Evolutionary conservation across 2,329 filamentous ascomycete genomes (phyloP).

Genomic region (Ceratocystis huliohia): DNA sequence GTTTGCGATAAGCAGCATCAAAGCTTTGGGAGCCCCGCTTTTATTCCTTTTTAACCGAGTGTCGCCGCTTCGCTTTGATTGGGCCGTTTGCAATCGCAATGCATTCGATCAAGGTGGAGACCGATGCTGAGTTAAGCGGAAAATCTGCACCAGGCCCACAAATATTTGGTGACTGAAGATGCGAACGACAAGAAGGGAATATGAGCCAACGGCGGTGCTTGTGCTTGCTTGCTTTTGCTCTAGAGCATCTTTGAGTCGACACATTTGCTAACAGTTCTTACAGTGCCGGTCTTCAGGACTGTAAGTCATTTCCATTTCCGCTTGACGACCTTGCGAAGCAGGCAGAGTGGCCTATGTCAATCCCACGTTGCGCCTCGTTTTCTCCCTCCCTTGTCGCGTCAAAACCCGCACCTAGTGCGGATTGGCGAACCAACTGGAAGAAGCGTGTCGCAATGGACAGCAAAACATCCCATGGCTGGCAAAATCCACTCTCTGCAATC

Average conservation of each 20-base stretch:
- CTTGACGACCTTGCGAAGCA: too few species aligned
- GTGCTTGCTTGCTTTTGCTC: not conserved
- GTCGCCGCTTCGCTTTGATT: slow-evolving; percentile 12
- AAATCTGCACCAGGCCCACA: not conserved
- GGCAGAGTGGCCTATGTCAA: not conserved
- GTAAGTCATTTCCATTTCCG: slow-evolving; percentile 10
- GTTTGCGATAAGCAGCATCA: not conserved
- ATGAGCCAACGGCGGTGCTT: not conserved
- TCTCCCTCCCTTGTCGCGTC: not conserved
- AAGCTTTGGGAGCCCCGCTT: not conserved
- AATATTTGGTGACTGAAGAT: not conserved
- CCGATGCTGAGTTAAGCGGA: not conserved
- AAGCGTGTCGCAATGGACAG: not conserved
- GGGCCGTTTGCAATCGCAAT: not conserved
- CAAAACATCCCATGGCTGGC: not conserved
- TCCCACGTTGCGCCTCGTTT: not conserved
- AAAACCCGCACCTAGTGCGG: not conserved
- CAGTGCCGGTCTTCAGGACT: slow-evolving; percentile 21
- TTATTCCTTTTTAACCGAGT: slow-evolving; percentile 9
- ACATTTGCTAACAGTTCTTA: slow-evolving; percentile 14
- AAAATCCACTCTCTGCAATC: not conserved
- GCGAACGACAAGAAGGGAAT: not conserved
- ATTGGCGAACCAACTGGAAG: slow-evolving; percentile 1
- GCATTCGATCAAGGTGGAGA: not conserved
- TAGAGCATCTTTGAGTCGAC: not conserved